These are phyloP conservation scores for Kewa caespitosa DNA, from an alignment of 179 eudicot species.

Conservation along the genomic window DNA sequence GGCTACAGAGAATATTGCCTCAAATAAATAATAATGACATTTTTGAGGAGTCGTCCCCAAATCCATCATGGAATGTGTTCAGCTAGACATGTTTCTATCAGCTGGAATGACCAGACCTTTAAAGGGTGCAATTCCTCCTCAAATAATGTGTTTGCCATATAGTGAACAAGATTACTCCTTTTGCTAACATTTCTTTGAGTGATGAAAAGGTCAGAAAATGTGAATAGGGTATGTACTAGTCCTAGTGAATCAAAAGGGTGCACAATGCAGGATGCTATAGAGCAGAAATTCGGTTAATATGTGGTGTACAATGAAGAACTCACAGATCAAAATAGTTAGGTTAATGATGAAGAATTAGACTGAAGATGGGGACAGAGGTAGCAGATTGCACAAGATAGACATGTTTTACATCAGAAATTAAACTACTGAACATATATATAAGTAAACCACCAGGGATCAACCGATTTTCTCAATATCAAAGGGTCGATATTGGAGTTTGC, in stretches of 20 bases:
- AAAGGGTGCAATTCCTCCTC: not conserved
- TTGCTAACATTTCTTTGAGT: not conserved
- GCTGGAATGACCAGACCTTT: not conserved
- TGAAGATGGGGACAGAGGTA: not conserved
- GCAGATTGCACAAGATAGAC: not conserved
- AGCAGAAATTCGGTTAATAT: too few relatives aligned
- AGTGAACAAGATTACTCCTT: not conserved
- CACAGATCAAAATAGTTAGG: not conserved
- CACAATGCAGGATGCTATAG: not conserved
- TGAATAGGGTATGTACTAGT: not conserved
- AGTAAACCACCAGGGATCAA: not conserved
- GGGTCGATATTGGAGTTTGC: conserved; percentile 1
- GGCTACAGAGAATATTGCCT: too few relatives aligned
- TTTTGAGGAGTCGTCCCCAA: too few relatives aligned
- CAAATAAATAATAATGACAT: too few relatives aligned
- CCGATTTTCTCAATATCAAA: too few relatives aligned
- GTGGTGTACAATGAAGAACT: not conserved
- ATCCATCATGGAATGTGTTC: too few relatives aligned
- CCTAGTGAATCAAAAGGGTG: not conserved
- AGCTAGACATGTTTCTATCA: too few relatives aligned
- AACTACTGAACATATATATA: not conserved
- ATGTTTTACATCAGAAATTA: not conserved
- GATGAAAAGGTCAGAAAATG: not conserved
- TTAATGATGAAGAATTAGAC: not conserved
- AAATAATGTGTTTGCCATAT: not conserved